Evolutionary conservation across 1,139 yeast genomes (phyloP).

Genomic region (Debaryomyces singareniensis): DNA sequence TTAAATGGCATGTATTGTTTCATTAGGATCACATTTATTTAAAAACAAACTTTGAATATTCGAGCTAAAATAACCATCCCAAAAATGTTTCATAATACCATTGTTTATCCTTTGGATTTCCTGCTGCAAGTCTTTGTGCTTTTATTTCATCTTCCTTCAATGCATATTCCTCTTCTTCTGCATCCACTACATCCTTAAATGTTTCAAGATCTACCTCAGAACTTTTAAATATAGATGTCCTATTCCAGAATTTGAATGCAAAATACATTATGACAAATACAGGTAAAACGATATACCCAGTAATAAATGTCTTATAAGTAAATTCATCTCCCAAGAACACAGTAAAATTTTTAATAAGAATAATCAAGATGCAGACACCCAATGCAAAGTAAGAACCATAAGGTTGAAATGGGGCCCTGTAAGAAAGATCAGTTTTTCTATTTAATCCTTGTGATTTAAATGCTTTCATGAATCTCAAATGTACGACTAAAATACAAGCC

Average conservation of each 20-base stretch:
- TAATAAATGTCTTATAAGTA: slow-evolving; percentile 58
- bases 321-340: slow-evolving; percentile 53
- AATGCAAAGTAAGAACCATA: slow-evolving; percentile 57
- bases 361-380: slow-evolving; percentile 45
- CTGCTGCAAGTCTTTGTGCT: slow-evolving; percentile 43
- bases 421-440: slow-evolving; percentile 40
- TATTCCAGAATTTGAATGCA: slow-evolving; percentile 28
- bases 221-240: slow-evolving; percentile 37
- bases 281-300: slow-evolving; percentile 61
- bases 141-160: slow-evolving; percentile 36
- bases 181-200: slow-evolving; percentile 59
- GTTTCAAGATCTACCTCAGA: slow-evolving; percentile 40
- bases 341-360: slow-evolving; percentile 69
- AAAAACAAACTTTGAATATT: no score
- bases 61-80: slow-evolving; percentile 50
- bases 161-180: slow-evolving; percentile 55
- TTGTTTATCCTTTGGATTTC: slow-evolving; percentile 30
- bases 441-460: slow-evolving; percentile 30
- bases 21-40: not conserved
- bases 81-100: slow-evolving; percentile 55
- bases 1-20: slow-evolving; percentile 1
- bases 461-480: slow-evolving; percentile 32
- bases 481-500: slow-evolving; percentile 37
- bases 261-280: slow-evolving; percentile 38
- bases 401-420: slow-evolving; percentile 63